phyloP scores from a whole-genome alignment of 345 rosid species.

The Hypericum perforatum region DNA sequence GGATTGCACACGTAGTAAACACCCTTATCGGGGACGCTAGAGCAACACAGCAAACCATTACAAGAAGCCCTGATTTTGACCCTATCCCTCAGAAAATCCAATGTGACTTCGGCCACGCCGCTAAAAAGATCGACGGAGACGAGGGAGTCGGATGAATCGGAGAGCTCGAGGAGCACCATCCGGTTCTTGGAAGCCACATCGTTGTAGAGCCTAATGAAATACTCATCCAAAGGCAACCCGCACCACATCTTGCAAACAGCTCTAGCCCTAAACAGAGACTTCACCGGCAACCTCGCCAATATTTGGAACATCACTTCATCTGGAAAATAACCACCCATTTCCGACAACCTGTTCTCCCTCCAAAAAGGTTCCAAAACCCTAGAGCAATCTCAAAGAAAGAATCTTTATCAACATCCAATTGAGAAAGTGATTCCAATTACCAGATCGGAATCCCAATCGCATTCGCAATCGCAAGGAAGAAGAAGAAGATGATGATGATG shows the following conservation, averaged over 20 bases:
- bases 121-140: conserved; percentile 49
- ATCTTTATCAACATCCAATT: no score
- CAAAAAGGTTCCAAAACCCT: no score
- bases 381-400: no score
- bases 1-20: conserved; percentile 81
- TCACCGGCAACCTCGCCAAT: conserved; percentile 66
- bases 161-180: conserved; percentile 50
- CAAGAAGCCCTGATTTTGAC: conserved; percentile 73
- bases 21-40: conserved; percentile 73
- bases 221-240: conserved; percentile 44
- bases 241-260: conserved; percentile 72
- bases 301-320: conserved; percentile 66
- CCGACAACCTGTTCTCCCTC: no score
- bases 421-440: no score
- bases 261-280: conserved; percentile 53
- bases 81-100: conserved; percentile 61
- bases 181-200: conserved; percentile 40
- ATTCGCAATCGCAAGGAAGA: no score
- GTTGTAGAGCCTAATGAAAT: conserved; percentile 46
- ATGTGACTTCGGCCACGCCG: conserved; percentile 66
- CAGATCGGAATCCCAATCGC: no score
- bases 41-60: conserved; percentile 81
- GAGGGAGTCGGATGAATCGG: conserved; percentile 40
- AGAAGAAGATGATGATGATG: no score
- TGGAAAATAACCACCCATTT: conserved; percentile 37